Conservation (phyloP, 129 eudicot genomes). For the Chrysanthemum seticuspe region DNA sequence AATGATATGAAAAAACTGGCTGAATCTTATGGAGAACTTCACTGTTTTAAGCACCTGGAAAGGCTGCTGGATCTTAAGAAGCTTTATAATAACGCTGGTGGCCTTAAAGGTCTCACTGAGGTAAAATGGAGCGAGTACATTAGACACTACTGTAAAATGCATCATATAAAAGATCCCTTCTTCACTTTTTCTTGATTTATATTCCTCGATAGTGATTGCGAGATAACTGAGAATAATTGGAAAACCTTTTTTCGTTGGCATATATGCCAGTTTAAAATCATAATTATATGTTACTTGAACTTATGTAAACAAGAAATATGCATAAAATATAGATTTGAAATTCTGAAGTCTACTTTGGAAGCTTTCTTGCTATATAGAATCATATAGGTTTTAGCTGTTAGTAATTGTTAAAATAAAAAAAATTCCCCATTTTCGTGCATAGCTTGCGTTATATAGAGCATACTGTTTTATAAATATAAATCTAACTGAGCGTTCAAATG, state of each 20-base stretch:
- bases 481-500: background rate
- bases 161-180: background rate
- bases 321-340: no score
- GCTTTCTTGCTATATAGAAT: no score
- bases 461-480: background rate
- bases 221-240: no score
- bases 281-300: no score
- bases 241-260: no score
- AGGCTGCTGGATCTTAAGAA: constrained; percentile 94
- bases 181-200: constrained; percentile 6
- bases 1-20: constrained; percentile 78
- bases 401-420: no score
- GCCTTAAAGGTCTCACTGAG: constrained; percentile 84
- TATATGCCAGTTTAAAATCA: no score
- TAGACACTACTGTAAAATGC: background rate
- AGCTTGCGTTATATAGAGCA: no score
- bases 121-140: constrained; percentile 35
- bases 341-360: background rate
- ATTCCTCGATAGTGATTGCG: no score
- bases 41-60: constrained; percentile 82
- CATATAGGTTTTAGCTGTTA: no score
- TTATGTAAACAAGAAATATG: background rate
- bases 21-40: constrained; percentile 60
- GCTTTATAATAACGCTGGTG: constrained; percentile 80
- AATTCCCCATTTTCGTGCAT: no score